Evolutionary conservation across 345 rosid species (phyloP), one percentile per base, ranked within the genome.

Genomic region (Trapa bicornis): DNA sequence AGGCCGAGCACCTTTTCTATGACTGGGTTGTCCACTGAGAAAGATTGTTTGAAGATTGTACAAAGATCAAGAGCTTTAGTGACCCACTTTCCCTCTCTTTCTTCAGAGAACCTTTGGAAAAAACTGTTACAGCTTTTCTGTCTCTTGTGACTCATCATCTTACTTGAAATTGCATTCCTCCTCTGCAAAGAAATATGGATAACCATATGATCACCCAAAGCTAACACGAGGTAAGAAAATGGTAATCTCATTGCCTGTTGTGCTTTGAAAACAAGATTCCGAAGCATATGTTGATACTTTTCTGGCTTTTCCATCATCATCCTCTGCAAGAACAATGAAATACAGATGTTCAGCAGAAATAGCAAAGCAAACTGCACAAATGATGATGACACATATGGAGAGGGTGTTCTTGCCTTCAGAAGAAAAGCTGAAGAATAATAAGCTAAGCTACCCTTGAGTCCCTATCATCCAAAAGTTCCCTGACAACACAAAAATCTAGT

Each of bases 251-350:
- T 56, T 78, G 89, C 99, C 97, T 94, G 99, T 75, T 94, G 99
- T 65, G 99, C 99, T 80, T 85, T 91, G 72, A 84, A 84, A 70
- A 94, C 84, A 61, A 91, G 99, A 81, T 85, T 91, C 79, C 91
- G 96, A 67, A 94, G 92, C 97, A 89, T 86, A 79, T 80, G 85
- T 70, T 94, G 92, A 82, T 94, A 94, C 74, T 86, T 91, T 64
- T 91, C 97, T 66, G 96, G 97, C 66, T 85, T 83, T 78, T 89
- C 96, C n/a, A 95, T 91, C 97, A 91, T 94, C 99, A 94, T 94
- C 80, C 96, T 86, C 97, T 94, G 87, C 75, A 75, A 76, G 65
- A 73, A 50, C 11, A 56, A 67, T 9, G 29, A 65, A 37, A 38
- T 7, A 67, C 50, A 7, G 64, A 70, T 12, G 37, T 67, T 84